A percentile compares a stretch with the other conserved stretches of the same genome.
These are phyloP conservation scores for Trichodelitschia bisporula DNA, from an alignment of 495 filamentous ascomycete genomes.

Conservation along the genomic window DNA sequence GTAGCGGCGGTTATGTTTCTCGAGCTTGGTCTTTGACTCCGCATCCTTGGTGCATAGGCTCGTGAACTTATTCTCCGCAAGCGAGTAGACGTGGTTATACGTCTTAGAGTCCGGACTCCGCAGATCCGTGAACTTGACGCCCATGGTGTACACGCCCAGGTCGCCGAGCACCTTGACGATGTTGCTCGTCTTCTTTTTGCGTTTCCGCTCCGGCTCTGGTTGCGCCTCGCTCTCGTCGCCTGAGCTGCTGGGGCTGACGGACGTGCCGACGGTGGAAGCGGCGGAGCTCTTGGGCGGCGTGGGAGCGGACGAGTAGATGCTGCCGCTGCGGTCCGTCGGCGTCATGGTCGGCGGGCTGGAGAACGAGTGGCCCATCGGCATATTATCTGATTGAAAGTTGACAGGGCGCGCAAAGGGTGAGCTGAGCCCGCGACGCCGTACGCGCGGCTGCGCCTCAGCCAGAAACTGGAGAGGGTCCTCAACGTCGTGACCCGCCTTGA, in stretches of 20 bases:
- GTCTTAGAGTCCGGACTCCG: slow-evolving; percentile 48
- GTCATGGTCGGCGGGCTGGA: slow-evolving; percentile 25
- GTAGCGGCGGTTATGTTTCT: slow-evolving; percentile 72
- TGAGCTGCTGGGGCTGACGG: slow-evolving; percentile 32
- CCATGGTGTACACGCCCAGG: slow-evolving; percentile 70
- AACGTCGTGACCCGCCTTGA: slow-evolving; percentile 39
- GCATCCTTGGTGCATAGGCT: slow-evolving; percentile 26
- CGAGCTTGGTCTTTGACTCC: slow-evolving; percentile 47
- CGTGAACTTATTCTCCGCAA: slow-evolving; percentile 65
- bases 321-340: slow-evolving; percentile 17
- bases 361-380: slow-evolving; percentile 9
- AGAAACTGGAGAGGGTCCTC: slow-evolving; percentile 17
- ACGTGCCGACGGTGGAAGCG: slow-evolving; percentile 24
- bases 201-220: slow-evolving; percentile 19
- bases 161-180: slow-evolving; percentile 63
- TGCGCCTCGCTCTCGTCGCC: slow-evolving; percentile 39
- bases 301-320: too few relatives aligned
- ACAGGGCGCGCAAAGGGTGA: slow-evolving; percentile 25
- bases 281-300: background rate
- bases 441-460: slow-evolving; percentile 12
- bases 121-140: slow-evolving; percentile 65
- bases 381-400: slow-evolving; percentile 2
- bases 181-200: slow-evolving; percentile 52
- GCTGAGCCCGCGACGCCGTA: slow-evolving; percentile 54
- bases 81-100: slow-evolving; percentile 84